Percentiles rank a stretch among this genome's conserved stretches.
Evolutionary conservation across 257 asterid species (phyloP).

Genomic region (Nicotiana benthamiana): DNA sequence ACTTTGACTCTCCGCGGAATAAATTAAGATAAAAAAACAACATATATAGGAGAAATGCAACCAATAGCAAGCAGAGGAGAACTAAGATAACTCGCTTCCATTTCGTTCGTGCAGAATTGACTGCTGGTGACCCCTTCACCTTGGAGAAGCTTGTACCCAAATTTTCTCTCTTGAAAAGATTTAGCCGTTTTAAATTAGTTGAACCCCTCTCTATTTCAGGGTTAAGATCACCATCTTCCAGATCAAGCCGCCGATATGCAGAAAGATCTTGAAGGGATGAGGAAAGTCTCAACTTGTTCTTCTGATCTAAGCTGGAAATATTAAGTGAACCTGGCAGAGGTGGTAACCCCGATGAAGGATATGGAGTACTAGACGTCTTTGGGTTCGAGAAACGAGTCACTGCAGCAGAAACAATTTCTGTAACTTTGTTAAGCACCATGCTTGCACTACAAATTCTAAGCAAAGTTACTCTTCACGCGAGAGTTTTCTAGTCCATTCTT

Average conservation of each 20-base stretch:
- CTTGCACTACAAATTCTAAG: constrained; percentile 15
- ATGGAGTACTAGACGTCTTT: constrained; percentile 34
- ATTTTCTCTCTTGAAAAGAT: constrained; percentile 38
- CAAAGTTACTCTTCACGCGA: constrained; percentile 1
- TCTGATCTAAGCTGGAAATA: constrained; percentile 37
- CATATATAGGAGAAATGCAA: constrained; percentile 44
- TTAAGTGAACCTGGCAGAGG: constrained; percentile 48
- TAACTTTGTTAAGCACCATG: constrained; percentile 58
- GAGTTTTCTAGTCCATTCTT: not conserved
- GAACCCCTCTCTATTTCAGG: constrained; percentile 35
- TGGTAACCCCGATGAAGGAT: constrained; percentile 55
- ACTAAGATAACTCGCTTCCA: constrained; percentile 44
- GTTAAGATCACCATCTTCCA: constrained; percentile 39
- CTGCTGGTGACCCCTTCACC: constrained; percentile 40
- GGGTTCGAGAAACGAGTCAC: constrained; percentile 41
- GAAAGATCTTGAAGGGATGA: constrained; percentile 92
- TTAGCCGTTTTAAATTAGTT: constrained; percentile 25
- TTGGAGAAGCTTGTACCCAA: constrained; percentile 72
- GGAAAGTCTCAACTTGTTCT: constrained; percentile 49
- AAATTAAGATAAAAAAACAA: constrained; percentile 47
- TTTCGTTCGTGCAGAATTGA: constrained; percentile 39
- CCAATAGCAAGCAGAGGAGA: constrained; percentile 53
- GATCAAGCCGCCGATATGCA: constrained; percentile 46
- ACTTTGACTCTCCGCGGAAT: constrained; percentile 54
- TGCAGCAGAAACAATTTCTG: constrained; percentile 47